Percentiles rank a stretch among this genome's conserved stretches.
These are phyloP conservation scores for Artemisia annua DNA, from an alignment of 129 eudicot genomes.

Conservation along the genomic window DNA sequence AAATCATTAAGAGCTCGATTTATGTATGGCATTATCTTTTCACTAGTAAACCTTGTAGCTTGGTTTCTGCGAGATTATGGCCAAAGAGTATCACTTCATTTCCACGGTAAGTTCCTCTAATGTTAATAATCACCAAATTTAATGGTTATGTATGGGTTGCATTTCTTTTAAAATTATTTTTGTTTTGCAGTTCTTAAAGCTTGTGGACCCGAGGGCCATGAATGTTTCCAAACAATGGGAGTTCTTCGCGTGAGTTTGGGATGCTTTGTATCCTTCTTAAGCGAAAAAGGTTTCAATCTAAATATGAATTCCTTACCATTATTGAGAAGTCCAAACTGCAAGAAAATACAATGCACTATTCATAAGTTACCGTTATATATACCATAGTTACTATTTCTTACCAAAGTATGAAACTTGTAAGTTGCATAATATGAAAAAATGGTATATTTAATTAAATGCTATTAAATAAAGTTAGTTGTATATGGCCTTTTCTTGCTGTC, in stretches of 20 bases:
- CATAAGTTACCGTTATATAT: no score
- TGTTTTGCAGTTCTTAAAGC: conserved; percentile 60
- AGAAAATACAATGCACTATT: no score
- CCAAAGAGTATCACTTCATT: conserved; percentile 46
- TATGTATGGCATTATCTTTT: conserved; percentile 78
- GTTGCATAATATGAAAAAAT: no score
- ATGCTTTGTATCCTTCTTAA: conserved; percentile 79
- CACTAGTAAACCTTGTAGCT: conserved; percentile 67
- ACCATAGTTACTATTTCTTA: no score
- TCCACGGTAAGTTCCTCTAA: conserved; percentile 56
- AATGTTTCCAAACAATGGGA: conserved; percentile 82
- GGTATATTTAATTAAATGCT: no score
- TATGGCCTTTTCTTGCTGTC: no score
- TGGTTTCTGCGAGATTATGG: conserved; percentile 95
- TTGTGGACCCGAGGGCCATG: conserved; percentile 61
- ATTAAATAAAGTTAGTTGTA: no score
- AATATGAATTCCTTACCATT: background rate
- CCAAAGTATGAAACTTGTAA: no score
- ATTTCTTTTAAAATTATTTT: background rate
- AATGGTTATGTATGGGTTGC: background rate
- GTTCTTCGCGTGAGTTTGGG: conserved; percentile 95
- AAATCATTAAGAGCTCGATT: conserved; percentile 75
- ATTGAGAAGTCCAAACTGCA: no score
- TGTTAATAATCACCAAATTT: background rate
- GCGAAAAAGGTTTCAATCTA: background rate